A percentile compares a stretch with the other conserved stretches of the same genome.
These are phyloP conservation scores for Mycena haematopus DNA, from an alignment of 768 basidiomycete genomes.

Conservation along the genomic window DNA sequence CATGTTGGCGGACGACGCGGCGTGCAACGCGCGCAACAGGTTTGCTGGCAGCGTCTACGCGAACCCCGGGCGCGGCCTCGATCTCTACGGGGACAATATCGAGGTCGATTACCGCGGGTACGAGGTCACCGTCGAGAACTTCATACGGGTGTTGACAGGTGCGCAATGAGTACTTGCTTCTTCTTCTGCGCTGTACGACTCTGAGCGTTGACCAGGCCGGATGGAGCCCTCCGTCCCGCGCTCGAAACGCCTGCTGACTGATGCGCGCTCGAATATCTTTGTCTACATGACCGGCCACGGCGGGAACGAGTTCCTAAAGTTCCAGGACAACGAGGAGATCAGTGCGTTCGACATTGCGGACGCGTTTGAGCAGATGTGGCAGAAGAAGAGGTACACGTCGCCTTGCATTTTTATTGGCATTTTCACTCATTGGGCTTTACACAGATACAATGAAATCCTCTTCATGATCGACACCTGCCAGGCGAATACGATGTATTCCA, in stretches of 20 bases:
- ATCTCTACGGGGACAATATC: conserved; percentile 95
- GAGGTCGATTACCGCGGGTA: conserved; percentile 99
- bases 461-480: conserved; percentile 99
- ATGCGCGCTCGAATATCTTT: conserved; percentile 91
- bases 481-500: conserved; percentile 93
- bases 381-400: conserved; percentile 80
- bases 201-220: conserved; percentile 60
- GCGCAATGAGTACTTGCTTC: conserved; percentile 31
- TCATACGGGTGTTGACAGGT: conserved; percentile 93
- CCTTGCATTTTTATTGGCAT: background rate
- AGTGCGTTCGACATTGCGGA: conserved; percentile 97
- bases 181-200: background rate
- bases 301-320: conserved; percentile 97
- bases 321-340: conserved; percentile 98
- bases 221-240: conserved; percentile 85
- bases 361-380: conserved; percentile 98
- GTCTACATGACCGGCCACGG: conserved; percentile 99
- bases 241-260: conserved; percentile 90
- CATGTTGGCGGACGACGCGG: conserved; percentile 97
- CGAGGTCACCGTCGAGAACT: conserved; percentile 97
- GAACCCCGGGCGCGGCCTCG: conserved; percentile 79
- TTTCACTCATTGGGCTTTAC: background rate
- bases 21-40: conserved; percentile 91
- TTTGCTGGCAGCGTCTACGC: conserved; percentile 94
- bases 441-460: conserved; percentile 91